Evolutionary conservation across 345 rosid genomes (phyloP), one percentile per base, ranked within the genome.

Genomic region (Barbarea vulgaris): DNA sequence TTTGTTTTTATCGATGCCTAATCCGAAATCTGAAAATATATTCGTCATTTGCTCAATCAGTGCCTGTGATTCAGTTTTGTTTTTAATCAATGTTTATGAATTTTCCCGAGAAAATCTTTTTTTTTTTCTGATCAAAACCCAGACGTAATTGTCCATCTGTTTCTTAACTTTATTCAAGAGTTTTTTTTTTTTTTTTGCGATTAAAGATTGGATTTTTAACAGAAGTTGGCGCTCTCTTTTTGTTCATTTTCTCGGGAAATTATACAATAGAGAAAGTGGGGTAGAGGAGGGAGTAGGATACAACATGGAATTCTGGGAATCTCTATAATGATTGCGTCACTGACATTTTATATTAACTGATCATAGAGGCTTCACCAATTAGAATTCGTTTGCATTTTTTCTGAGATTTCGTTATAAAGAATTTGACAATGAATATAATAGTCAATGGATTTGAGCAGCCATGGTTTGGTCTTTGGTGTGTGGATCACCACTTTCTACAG

Each of bases 361-460:
- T 30, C 36, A 4, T 53, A 5, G 7, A 6, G 54, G 13, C 18
- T 52, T 51, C 7, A 53, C 55, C 46, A 53, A 73, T 67, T 21
- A 48, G 50, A 48, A 36, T 27, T 30, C 65, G 50, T 56, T 30
- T 56, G 12, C 64, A 54, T 66, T 9, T 8, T 8, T 46, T 36
- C 44, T 58, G 41, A 67, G 22, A 57, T 67, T 58, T 33, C n/a
- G 54, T 57, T 58, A 33, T 2, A 36, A 36, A 9, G 59, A 6
- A 22, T 33, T 64, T 68, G 74, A 76, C 31, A 57, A 76, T 22
- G 37, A 54, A 33, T 25, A 25, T 47, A 53, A 33, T 24, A 57
- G 80, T 70, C 75, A 70, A 73, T 41, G 39, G 25, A 62, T 17
- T 33, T 53, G 22, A 5, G 80, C 51, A 42, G 75, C 70, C 42